A percentile compares a stretch with the other conserved stretches of the same genome.
These are phyloP conservation scores for Neostapfia colusana DNA, from an alignment of 176 grass and related monocot species.

Conservation along the genomic window DNA sequence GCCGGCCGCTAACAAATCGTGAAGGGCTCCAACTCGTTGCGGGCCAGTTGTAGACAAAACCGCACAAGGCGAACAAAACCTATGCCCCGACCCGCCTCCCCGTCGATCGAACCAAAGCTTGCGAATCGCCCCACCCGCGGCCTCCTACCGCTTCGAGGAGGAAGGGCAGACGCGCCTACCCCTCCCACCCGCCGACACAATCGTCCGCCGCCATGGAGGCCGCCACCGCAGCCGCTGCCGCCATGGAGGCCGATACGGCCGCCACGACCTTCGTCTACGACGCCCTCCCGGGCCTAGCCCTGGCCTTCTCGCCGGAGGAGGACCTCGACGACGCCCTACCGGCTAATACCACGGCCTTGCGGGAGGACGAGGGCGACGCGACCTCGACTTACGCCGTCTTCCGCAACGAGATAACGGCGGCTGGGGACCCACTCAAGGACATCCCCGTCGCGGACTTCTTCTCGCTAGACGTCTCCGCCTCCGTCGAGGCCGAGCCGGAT, in stretches of 20 bases:
- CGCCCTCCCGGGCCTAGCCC: slow-evolving; percentile 47
- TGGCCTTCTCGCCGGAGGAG: slow-evolving; percentile 39
- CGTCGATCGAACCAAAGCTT: neutral
- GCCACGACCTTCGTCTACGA: slow-evolving; percentile 56
- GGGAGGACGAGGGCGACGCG: slow-evolving; percentile 28
- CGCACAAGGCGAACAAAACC: neutral
- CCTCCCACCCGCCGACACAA: slow-evolving; percentile 28
- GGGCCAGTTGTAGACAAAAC: neutral
- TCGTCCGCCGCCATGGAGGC: neutral
- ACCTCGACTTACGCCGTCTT: slow-evolving; percentile 64
- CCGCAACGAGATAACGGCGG: slow-evolving; percentile 76
- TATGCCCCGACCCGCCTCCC: neutral
- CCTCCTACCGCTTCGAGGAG: neutral
- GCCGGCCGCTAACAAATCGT: slow-evolving; percentile 29
- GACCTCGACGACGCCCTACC: neutral
- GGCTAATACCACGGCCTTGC: neutral
- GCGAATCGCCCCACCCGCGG: slow-evolving; percentile 15
- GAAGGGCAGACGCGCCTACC: slow-evolving; percentile 29
- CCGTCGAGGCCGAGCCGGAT: neutral
- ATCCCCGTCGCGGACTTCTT: slow-evolving; percentile 69
- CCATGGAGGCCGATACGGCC: slow-evolving; percentile 31
- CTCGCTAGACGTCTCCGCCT: slow-evolving; percentile 58
- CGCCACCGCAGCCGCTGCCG: neutral
- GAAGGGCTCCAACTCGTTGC: neutral
- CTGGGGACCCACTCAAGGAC: slow-evolving; percentile 39